Percentiles rank a stretch among this genome's conserved stretches.
phyloP scores from a whole-genome alignment of 2,329 filamentous ascomycete genomes.

The Alternaria incomplexa region DNA sequence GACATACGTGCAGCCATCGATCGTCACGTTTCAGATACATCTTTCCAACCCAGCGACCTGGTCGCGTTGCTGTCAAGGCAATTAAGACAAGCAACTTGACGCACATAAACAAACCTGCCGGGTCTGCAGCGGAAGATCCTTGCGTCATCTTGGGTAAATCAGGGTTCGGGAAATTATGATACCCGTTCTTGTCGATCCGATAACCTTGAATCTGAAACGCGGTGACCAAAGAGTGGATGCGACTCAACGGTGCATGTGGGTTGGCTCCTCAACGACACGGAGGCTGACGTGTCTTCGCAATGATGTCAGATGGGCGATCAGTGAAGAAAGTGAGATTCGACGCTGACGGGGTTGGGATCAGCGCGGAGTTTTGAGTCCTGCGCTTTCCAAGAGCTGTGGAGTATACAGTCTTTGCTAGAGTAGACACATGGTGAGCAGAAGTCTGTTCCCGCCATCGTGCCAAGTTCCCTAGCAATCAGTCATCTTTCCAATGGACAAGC shows the following conservation, averaged over 20 bases:
- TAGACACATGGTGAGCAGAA: neutral
- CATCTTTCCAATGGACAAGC: neutral
- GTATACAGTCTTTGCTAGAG: neutral
- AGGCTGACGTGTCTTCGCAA: neutral
- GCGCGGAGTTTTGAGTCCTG: neutral
- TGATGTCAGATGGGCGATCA: neutral
- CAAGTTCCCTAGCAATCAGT: neutral
- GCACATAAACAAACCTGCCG: neutral
- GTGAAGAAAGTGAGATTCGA: neutral
- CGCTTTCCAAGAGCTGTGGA: neutral
- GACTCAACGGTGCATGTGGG: neutral
- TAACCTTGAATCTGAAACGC: constrained; percentile 10
- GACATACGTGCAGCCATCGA: neutral
- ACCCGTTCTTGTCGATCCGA: constrained; percentile 6
- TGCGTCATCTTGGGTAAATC: neutral
- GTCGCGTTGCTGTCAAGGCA: neutral
- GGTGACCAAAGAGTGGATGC: neutral
- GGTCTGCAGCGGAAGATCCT: neutral
- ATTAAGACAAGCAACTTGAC: neutral
- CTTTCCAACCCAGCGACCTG: neutral
- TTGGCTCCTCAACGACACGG: neutral
- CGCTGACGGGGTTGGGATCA: neutral
- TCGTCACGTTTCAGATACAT: constrained; percentile 9
- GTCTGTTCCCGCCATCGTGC: neutral
- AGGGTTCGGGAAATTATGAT: constrained; percentile 6